These are phyloP conservation scores for Endothia cerciana DNA, from an alignment of 2,329 filamentous ascomycete genomes.

Conservation along the genomic window DNA sequence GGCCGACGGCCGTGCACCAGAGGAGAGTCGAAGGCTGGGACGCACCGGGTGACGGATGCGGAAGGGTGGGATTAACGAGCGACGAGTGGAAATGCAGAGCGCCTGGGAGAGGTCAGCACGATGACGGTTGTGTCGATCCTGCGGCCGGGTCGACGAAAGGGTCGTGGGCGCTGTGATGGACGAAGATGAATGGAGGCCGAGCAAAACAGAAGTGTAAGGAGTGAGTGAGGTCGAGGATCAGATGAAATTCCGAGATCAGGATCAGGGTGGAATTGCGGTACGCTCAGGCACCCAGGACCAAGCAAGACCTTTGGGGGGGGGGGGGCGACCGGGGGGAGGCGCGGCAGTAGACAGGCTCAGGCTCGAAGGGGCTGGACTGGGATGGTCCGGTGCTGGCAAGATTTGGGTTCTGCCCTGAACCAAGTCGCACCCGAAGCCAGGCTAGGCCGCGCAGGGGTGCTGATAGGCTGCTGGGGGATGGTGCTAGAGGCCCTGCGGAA, in stretches of 20 bases:
- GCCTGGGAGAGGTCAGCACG: slow-evolving; percentile 26
- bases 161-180: slow-evolving; percentile 8
- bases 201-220: slow-evolving; percentile 10
- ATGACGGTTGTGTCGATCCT: slow-evolving; percentile 9
- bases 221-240: slow-evolving; percentile 20
- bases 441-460: slow-evolving; percentile 14
- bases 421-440: slow-evolving; percentile 3
- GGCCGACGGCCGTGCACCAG: slow-evolving; percentile 19
- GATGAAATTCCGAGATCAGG: slow-evolving; percentile 13
- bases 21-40: slow-evolving; percentile 17
- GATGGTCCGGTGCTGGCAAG: slow-evolving; percentile 10
- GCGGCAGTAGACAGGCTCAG: slow-evolving; percentile 4
- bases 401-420: slow-evolving; percentile 18
- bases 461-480: slow-evolving; percentile 21
- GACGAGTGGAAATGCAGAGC: slow-evolving; percentile 27
- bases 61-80: slow-evolving; percentile 26
- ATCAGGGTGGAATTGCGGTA: slow-evolving; percentile 22
- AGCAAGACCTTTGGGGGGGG: neutral
- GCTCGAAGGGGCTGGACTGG: slow-evolving; percentile 9
- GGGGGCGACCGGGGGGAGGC: neutral
- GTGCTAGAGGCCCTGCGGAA: neutral
- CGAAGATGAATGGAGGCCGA: slow-evolving; percentile 19
- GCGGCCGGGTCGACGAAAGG: slow-evolving; percentile 3
- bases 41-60: slow-evolving; percentile 17
- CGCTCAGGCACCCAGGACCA: slow-evolving; percentile 2